A percentile compares a stretch with the other conserved stretches of the same genome.
Evolutionary conservation across 805 yeast genomes (phyloP).

Genomic region (Vanderwaltozyma tropicalis): DNA sequence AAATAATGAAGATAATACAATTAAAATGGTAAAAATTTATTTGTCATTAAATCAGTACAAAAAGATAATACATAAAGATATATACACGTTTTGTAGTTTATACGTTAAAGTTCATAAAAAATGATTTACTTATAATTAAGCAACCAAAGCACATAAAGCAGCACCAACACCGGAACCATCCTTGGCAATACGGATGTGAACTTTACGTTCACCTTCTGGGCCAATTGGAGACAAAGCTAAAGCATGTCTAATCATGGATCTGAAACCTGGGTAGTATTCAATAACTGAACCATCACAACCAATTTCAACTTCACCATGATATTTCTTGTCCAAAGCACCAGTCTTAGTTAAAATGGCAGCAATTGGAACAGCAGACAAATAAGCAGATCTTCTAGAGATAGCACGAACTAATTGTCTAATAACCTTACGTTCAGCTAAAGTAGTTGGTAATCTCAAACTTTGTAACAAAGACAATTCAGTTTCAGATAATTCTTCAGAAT

Average conservation of each 20-base stretch:
- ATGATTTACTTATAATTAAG: conserved; percentile 10
- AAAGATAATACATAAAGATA: too few species aligned
- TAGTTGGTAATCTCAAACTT: conserved; percentile 58
- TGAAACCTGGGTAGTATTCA: conserved; percentile 87
- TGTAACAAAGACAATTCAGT: conserved; percentile 61
- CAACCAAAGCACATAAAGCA: conserved; percentile 70
- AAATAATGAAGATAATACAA: too few species aligned
- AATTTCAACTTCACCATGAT: conserved; percentile 72
- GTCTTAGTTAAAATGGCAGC: conserved; percentile 70
- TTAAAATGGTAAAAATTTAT: too few species aligned
- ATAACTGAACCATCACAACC: conserved; percentile 95
- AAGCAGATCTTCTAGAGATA: conserved; percentile 82
- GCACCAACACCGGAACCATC: conserved; percentile 98
- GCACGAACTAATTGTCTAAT: conserved; percentile 69
- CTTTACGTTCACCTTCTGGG: conserved; percentile 61
- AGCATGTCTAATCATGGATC: conserved; percentile 71
- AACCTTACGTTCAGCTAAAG: conserved; percentile 58
- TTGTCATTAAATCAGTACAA: too few species aligned
- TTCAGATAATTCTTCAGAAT: conserved; percentile 57
- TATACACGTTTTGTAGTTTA: too few species aligned
- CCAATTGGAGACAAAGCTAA: conserved; percentile 60
- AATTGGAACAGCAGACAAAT: conserved; percentile 76
- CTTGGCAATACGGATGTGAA: conserved; percentile 72
- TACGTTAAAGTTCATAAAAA: too few species aligned
- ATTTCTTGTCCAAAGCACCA: conserved; percentile 43